Base-by-base conservation (phyloP, 2,329 filamentous ascomycete species). In the Lachnellula cervina region DNA sequence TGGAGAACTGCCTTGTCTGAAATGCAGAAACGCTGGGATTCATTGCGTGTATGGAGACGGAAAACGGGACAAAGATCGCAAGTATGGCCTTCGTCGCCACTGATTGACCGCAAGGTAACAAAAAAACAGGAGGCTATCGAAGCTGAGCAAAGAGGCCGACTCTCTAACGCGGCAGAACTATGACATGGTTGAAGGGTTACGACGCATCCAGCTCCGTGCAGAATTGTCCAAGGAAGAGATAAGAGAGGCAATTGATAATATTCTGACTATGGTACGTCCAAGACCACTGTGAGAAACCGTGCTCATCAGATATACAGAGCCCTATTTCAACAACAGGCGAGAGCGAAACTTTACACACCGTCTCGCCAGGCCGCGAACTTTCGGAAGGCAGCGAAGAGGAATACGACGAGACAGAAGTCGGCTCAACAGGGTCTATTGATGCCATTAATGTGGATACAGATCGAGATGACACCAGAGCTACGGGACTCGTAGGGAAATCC, bases 1-100 rank as follows among this genome's bases (percentile, higher is more conserved):
- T 0, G 72, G 72, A 1, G 61, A 46, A 0, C 49, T 60, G 9
- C 70, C 71, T 7, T 73, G 71, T 19, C 40, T 32, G 23, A 61
- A 70, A 54, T 73, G 71, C 55, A 58, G 55, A n/a, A 63, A 60
- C 45, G 54, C 59, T 6, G 43, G 53, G 8, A 52, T 60, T 11
- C 23, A 46, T 6, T 67, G 65, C 45, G 54, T 65, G 11, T 67
- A 67, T 40, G 64, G 64, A 3, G 65, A 65, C 51, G 64, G 64
- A n/a, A 67, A 67, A 49, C 57, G 65, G n/a, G 64, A 66, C 25
- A 59, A 57, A 49, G 64, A 66, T 16, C 57, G 59, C 44, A 65
- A 64, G 65, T 66, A 55, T 38, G 59, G 25, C 35, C 3, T 11
- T 13, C 32, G 17, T 16, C 21, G n/a, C 44, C 6, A 11, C 42